Evolutionary conservation across 202 grass and related monocot species (phyloP).

Genomic region (Setaria italica): DNA sequence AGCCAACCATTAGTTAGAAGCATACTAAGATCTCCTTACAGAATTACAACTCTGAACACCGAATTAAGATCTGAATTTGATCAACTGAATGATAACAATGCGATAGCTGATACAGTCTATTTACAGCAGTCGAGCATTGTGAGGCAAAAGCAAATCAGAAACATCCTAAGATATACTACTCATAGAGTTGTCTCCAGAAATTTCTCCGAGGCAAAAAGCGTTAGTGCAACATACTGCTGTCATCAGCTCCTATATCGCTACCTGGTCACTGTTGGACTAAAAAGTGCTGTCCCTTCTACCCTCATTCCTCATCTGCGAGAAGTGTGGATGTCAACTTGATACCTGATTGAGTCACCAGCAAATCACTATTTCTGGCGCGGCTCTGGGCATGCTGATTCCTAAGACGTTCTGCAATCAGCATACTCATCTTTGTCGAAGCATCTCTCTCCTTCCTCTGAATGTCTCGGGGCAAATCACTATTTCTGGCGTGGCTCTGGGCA

Average conservation of each 20-base stretch:
- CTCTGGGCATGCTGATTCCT: slow-evolving; percentile 16
- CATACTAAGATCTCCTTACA: slow-evolving; percentile 23
- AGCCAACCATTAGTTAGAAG: neutral
- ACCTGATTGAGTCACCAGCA: slow-evolving; percentile 5
- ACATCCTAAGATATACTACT: slow-evolving; percentile 32
- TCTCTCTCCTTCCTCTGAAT: slow-evolving; percentile 32
- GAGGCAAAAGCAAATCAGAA: slow-evolving; percentile 1
- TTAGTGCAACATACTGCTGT: neutral
- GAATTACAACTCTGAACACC: neutral
- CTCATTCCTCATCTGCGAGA: slow-evolving; percentile 35
- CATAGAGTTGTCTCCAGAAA: slow-evolving; percentile 13
- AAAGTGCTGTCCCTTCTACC: neutral
- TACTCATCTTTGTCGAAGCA: slow-evolving; percentile 48
- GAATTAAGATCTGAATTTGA: slow-evolving; percentile 26
- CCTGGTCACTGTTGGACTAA: slow-evolving; percentile 2
- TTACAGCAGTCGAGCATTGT: slow-evolving; percentile 35
- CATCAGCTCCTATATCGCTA: slow-evolving; percentile 20
- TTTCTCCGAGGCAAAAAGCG: slow-evolving; percentile 15
- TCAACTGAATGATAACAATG: slow-evolving; percentile 24
- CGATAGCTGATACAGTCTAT: slow-evolving; percentile 1
- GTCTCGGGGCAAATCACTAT: neutral
- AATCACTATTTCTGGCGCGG: slow-evolving; percentile 25
- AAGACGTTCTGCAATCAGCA: slow-evolving; percentile 31
- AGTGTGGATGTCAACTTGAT: slow-evolving; percentile 43
- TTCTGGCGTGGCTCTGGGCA: slow-evolving; percentile 30